Base-by-base conservation (phyloP, 306 rosid species). In the Ochetophila trinervis region DNA sequence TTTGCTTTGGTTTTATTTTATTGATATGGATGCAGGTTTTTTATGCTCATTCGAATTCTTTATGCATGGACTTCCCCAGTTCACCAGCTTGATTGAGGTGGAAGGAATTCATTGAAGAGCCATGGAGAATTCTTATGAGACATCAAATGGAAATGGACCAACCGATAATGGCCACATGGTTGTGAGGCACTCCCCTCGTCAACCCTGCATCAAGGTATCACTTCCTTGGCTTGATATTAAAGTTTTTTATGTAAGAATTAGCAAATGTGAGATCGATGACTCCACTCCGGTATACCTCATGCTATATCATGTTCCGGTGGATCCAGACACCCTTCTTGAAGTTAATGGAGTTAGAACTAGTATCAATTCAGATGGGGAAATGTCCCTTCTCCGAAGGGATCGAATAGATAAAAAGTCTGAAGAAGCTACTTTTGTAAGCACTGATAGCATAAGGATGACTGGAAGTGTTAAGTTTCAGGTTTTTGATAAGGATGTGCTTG, bases 361-460 rank as follows among this genome's bases (percentile, higher is more conserved):
- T 72, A 67, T 83, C 59, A 57, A 80, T 63, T 87, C 87, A 2
- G 92, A 87, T 47, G 88, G 88, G 68, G 65, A 74, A 54, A 76
- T 84, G 9, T 73, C 86, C 24, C 69, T 82, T 67, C 97, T 90
- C 63, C 83, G 76, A 36, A 80, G 97, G 57, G 88, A 90, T 51
- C 80, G 92, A 56, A 74, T 87, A 3, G 97, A 90, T 76, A 82
- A 79, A 66, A 87, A 79, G 71, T 90, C 92, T 0, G 95, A 87
- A 73, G 95, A 87, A 82, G 88, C 81, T 16, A 87, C 97, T 12
- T 90, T 85, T 76, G 90, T 85, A 56, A 87, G 97, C 83, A 90
- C 95, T 5, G 92, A 90, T 76, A 85, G 86, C 54, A 73, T 80
- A 77, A 84, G 92, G 82, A 84, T 79, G 73, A 83, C 90, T 49